Conservation (phyloP, 139 green algal genomes). For the Haematococcus lacustris region DNA sequence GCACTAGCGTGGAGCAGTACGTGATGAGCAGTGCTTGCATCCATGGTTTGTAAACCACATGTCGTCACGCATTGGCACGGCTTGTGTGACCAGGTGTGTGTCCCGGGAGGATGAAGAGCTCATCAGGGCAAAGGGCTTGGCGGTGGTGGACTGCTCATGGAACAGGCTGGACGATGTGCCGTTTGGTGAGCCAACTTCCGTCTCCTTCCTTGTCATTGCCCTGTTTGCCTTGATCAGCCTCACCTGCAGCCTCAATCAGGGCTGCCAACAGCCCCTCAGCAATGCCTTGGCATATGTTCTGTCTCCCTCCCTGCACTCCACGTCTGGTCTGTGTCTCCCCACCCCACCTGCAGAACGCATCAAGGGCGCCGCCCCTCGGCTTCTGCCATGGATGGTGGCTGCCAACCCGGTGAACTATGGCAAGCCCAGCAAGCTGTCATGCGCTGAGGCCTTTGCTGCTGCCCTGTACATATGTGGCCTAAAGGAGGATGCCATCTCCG, state of each 20-base stretch:
- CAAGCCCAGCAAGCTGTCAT: conserved; percentile 89
- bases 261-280: too few species aligned
- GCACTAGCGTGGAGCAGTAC: neutral
- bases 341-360: conserved; percentile 58
- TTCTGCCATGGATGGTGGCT: conserved; percentile 94
- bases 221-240: too few species aligned
- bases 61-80: too few species aligned
- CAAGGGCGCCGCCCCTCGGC: conserved; percentile 62
- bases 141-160: conserved; percentile 98
- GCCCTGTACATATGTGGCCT: conserved; percentile 80
- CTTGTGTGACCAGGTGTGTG: conserved; percentile 1
- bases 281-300: too few species aligned
- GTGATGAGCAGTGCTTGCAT: neutral
- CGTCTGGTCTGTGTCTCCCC: too few species aligned
- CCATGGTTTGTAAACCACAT: neutral
- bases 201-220: too few species aligned
- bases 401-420: conserved; percentile 98
- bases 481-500: conserved; percentile 36
- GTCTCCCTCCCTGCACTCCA: too few species aligned
- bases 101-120: conserved; percentile 79
- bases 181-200: conserved; percentile 69
- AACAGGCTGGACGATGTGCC: conserved; percentile 92
- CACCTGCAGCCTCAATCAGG: too few species aligned
- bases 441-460: conserved; percentile 85
- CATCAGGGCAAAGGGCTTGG: conserved; percentile 73